A percentile compares a stretch with the other conserved stretches of the same genome.
phyloP scores from a whole-genome alignment of 805 yeast species.

The Kodamaea leandrae region DNA sequence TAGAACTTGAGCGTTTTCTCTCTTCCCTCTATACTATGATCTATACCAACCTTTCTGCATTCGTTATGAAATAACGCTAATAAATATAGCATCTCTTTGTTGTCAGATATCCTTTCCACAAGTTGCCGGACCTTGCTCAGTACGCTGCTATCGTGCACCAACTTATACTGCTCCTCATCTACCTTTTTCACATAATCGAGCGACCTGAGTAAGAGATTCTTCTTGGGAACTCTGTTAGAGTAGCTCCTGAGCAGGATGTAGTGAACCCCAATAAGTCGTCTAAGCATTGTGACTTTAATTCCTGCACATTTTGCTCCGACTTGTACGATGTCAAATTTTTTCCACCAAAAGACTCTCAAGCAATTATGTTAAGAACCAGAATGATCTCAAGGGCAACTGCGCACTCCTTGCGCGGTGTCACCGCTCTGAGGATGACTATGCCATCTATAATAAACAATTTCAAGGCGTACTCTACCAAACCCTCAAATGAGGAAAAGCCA shows the following conservation, averaged over 20 bases:
- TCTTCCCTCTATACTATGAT: conserved; percentile 14
- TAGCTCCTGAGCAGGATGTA: too few relatives aligned
- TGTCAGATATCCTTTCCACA: conserved; percentile 20
- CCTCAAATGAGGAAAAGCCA: conserved; percentile 18
- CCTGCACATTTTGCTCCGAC: conserved; percentile 8
- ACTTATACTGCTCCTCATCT: conserved; percentile 22
- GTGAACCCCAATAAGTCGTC: not conserved
- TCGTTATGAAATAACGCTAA: conserved; percentile 33
- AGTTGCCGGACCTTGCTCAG: conserved; percentile 23
- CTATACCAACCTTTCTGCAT: conserved; percentile 29
- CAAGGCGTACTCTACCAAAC: conserved; percentile 8
- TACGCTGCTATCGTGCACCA: conserved; percentile 20
- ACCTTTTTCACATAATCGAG: conserved; percentile 29
- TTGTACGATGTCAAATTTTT: conserved; percentile 2
- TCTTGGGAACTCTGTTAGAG: too few relatives aligned
- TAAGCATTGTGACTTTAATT: not conserved
- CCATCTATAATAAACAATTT: not conserved
- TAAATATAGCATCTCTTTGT: conserved; percentile 30
- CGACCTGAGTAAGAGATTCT: conserved; percentile 14
- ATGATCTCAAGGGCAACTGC: conserved; percentile 6
- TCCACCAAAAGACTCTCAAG: conserved; percentile 3
- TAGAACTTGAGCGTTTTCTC: conserved; percentile 17
- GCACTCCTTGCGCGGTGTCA: not conserved
- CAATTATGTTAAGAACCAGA: conserved; percentile 6
- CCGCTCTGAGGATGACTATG: not conserved